Conservation (phyloP, 371 early-diverging fungal species). For the Gilbertella persicaria region DNA sequence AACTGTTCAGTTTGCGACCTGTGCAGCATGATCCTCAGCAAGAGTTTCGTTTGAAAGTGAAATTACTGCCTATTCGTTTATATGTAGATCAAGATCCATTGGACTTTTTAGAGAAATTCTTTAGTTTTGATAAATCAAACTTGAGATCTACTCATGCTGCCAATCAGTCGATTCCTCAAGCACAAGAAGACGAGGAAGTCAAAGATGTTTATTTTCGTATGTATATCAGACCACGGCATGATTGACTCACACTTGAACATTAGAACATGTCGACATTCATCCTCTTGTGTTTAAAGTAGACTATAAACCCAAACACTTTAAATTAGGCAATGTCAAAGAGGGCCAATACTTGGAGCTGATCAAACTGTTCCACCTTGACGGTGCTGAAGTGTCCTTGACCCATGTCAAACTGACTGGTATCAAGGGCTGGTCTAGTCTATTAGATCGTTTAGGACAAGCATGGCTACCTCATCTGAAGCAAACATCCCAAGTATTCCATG, state of each 20-base stretch:
- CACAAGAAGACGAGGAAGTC: conserved; percentile 3
- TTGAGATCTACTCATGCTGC: conserved; percentile 33
- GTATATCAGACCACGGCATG: conserved; percentile 12
- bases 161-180: conserved; percentile 21
- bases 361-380: conserved; percentile 92
- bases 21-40: conserved; percentile 49
- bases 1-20: conserved; percentile 66
- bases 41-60: conserved; percentile 67
- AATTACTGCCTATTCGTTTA: conserved; percentile 79
- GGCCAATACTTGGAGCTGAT: conserved; percentile 86
- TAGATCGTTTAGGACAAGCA: conserved; percentile 62
- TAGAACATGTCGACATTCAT: conserved; percentile 69
- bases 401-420: conserved; percentile 78
- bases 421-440: conserved; percentile 60
- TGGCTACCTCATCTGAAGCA: conserved; percentile 90
- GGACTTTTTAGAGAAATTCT: conserved; percentile 79
- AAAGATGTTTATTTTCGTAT: conserved; percentile 65
- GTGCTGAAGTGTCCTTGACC: conserved; percentile 81
- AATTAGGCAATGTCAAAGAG: conserved; percentile 69
- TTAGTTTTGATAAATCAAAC: conserved; percentile 54
- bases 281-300: conserved; percentile 88
- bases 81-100: conserved; percentile 96
- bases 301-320: conserved; percentile 94
- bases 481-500: conserved; percentile 83
- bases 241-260: neutral